phyloP scores from a whole-genome alignment of 306 rosid genomes.

The Trifolium subterraneum region DNA sequence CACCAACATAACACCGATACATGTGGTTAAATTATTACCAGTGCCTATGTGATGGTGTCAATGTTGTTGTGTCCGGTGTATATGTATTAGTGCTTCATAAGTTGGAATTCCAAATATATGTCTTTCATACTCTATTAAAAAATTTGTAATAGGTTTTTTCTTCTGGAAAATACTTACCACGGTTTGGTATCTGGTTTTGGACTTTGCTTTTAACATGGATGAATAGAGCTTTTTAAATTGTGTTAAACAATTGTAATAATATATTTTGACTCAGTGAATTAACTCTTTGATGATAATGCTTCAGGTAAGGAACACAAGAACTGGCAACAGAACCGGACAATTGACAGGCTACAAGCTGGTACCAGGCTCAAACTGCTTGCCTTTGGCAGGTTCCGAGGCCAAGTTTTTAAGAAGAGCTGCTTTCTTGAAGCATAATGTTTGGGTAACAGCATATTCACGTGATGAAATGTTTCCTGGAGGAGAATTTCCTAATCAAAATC shows the following conservation, averaged over 20 bases:
- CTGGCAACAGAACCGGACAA: constrained; percentile 87
- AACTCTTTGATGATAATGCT: constrained; percentile 33
- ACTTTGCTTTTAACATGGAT: constrained; percentile 3
- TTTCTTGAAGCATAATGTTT: constrained; percentile 92
- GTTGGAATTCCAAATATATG: background rate
- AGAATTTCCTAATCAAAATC: constrained; percentile 93
- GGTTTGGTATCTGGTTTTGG: constrained; percentile 20
- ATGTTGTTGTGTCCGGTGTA: background rate
- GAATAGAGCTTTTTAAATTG: background rate
- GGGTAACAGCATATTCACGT: constrained; percentile 77
- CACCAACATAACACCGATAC: background rate
- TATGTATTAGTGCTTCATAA: background rate
- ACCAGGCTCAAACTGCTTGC: constrained; percentile 89
- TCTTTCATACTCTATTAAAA: constrained; percentile 17
- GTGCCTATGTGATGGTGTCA: background rate
- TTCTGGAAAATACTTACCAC: background rate
- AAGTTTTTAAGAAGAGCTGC: constrained; percentile 89
- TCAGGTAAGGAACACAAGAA: constrained; percentile 85
- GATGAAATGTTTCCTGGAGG: constrained; percentile 89
- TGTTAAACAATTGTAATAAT: constrained; percentile 7
- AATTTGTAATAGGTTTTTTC: constrained; percentile 20
- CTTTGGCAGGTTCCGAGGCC: constrained; percentile 85
- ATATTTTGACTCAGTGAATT: background rate
- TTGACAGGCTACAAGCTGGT: constrained; percentile 89
- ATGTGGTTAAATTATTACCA: background rate